phyloP scores from a whole-genome alignment of 2,329 filamentous ascomycete species.

The Leptodontidium sp. region DNA sequence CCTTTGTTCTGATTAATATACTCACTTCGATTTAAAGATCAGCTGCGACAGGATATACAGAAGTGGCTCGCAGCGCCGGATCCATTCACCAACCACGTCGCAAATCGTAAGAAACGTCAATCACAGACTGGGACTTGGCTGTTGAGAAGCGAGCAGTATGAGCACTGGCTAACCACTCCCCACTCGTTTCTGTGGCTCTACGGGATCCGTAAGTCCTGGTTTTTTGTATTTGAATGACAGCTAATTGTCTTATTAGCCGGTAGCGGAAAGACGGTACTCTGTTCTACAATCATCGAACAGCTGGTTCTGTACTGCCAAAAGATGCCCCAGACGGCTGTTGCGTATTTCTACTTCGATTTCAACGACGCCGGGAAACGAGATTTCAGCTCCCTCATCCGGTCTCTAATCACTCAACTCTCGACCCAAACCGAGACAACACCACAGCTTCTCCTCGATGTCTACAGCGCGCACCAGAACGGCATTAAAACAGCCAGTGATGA shows the following conservation, averaged over 20 bases:
- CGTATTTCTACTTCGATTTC: constrained; percentile 54
- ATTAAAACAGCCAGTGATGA: constrained; percentile 24
- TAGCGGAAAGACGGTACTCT: constrained; percentile 52
- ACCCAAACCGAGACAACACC: constrained; percentile 38
- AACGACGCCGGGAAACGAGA: constrained; percentile 48
- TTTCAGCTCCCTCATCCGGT: constrained; percentile 45
- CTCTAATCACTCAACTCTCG: constrained; percentile 48
- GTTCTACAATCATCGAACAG: constrained; percentile 48
- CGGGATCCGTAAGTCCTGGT: constrained; percentile 41
- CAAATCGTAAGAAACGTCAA: constrained; percentile 37
- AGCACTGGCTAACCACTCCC: constrained; percentile 41
- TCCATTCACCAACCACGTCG: constrained; percentile 36
- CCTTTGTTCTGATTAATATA: neutral
- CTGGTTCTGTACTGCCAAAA: constrained; percentile 31
- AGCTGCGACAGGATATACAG: constrained; percentile 28
- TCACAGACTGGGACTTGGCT: constrained; percentile 41
- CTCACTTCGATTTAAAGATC: constrained; percentile 22
- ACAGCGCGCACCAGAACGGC: constrained; percentile 19
- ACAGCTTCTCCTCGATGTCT: constrained; percentile 30
- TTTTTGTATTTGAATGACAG: neutral
- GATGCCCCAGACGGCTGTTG: constrained; percentile 42
- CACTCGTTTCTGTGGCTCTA: constrained; percentile 52
- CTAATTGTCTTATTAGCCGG: constrained; percentile 44
- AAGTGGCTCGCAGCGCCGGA: constrained; percentile 41
- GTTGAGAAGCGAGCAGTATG: constrained; percentile 38